Conservation (phyloP, 2,329 filamentous ascomycete genomes). For the Aspergillus sp. region DNA sequence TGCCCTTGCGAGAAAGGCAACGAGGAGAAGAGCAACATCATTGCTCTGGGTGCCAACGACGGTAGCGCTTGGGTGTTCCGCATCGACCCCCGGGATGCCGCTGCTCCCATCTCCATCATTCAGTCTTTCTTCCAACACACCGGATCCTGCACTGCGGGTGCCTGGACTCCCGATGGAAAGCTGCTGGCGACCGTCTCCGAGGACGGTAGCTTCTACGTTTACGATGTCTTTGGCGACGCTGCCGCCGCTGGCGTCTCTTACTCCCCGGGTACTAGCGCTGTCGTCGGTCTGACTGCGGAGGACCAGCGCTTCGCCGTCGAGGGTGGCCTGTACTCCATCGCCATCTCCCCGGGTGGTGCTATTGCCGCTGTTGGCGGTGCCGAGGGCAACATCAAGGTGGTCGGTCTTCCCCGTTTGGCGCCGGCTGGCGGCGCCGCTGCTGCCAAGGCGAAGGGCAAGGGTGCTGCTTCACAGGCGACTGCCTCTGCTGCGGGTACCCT, state of each 20-base stretch:
- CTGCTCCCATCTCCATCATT: slow-evolving; percentile 72
- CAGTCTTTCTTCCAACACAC: slow-evolving; percentile 94
- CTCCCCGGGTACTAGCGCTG: slow-evolving; percentile 60
- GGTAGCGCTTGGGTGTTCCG: slow-evolving; percentile 95
- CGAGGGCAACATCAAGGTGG: slow-evolving; percentile 79
- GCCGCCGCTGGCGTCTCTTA: slow-evolving; percentile 63
- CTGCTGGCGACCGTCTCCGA: slow-evolving; percentile 87
- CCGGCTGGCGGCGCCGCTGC: slow-evolving; percentile 43
- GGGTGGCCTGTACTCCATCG: slow-evolving; percentile 86
- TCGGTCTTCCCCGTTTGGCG: slow-evolving; percentile 72
- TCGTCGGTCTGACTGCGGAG: slow-evolving; percentile 73
- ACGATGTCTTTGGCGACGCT: slow-evolving; percentile 83
- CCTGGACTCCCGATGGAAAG: slow-evolving; percentile 85
- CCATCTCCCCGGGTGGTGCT: slow-evolving; percentile 74
- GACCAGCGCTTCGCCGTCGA: slow-evolving; percentile 93
- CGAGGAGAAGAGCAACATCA: slow-evolving; percentile 68
- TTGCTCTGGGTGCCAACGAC: slow-evolving; percentile 86
- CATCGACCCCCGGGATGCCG: slow-evolving; percentile 67
- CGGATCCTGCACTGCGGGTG: slow-evolving; percentile 79
- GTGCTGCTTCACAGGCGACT: slow-evolving; percentile 37
- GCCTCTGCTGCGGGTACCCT: slow-evolving; percentile 65
- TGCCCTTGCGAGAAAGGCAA: slow-evolving; percentile 64
- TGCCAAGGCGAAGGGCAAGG: slow-evolving; percentile 55
- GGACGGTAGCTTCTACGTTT: slow-evolving; percentile 85
- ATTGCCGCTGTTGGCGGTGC: slow-evolving; percentile 87